phyloP scores from a whole-genome alignment of 106 monocot species.

The Gastrodia elata region DNA sequence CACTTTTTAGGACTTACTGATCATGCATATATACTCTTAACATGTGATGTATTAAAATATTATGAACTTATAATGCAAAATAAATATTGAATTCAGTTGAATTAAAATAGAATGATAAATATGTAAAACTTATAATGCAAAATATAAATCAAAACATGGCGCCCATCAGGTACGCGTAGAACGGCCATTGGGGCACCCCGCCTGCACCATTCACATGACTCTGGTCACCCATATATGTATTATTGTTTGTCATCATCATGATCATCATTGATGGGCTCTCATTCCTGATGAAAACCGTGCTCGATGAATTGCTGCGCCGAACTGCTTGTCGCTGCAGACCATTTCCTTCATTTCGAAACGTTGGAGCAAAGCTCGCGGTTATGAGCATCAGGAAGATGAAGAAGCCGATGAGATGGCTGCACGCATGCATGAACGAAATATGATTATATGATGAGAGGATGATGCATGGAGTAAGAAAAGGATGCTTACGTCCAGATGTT shows the following conservation, averaged over 20 bases:
- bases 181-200: constrained; percentile 35
- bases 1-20: no score
- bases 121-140: no score
- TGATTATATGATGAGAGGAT: no score
- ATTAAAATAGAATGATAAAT: no score
- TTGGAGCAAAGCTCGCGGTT: background rate
- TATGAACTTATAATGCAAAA: no score
- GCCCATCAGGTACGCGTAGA: constrained; percentile 39
- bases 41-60: no score
- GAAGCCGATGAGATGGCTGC: constrained; percentile 24
- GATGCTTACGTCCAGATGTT: constrained; percentile 39
- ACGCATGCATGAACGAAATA: no score
- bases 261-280: background rate
- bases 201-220: background rate
- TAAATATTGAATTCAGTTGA: no score
- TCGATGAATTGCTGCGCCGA: background rate
- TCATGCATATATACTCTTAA: no score
- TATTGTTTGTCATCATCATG: background rate
- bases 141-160: constrained; percentile 69
- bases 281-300: background rate
- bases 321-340: background rate
- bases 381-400: constrained; percentile 16
- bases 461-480: no score
- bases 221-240: background rate
- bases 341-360: background rate